A percentile compares a stretch with the other conserved stretches of the same genome.
Evolutionary conservation across 768 basidiomycete species (phyloP).

Genomic region (Boletus sp.): DNA sequence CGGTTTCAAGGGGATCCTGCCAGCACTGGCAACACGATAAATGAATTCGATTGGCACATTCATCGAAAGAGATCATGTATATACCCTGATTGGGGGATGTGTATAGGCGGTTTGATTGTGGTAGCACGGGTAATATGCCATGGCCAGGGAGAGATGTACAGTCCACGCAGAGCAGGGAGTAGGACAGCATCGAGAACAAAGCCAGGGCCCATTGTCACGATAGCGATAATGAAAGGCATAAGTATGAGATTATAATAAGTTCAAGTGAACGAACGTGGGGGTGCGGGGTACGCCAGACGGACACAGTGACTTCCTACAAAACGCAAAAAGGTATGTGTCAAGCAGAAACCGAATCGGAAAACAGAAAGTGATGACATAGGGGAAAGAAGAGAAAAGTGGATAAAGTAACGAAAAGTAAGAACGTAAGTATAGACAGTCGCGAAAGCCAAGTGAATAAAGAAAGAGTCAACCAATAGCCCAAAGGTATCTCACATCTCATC

Average conservation of each 20-base stretch:
- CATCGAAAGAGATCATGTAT: constrained; percentile 1
- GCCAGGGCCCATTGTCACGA: constrained; percentile 22
- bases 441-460: constrained; percentile 50
- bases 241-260: constrained; percentile 25
- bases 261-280: constrained; percentile 34
- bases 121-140: constrained; percentile 24
- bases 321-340: constrained; percentile 26
- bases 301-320: constrained; percentile 25
- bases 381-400: constrained; percentile 27
- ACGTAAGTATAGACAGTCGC: constrained; percentile 27
- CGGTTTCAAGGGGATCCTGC: constrained; percentile 7
- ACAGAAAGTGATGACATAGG: constrained; percentile 30
- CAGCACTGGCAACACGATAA: neutral
- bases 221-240: constrained; percentile 31
- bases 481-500: constrained; percentile 29
- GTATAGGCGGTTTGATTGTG: constrained; percentile 7
- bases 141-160: constrained; percentile 23
- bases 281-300: constrained; percentile 24
- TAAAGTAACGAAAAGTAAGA: constrained; percentile 27
- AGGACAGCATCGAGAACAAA: constrained; percentile 28
- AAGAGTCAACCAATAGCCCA: constrained; percentile 65
- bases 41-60: constrained; percentile 12
- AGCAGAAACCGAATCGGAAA: constrained; percentile 32
- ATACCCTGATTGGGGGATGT: constrained; percentile 8
- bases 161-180: constrained; percentile 16